Conservation (phyloP, 148 eudicot genomes). For the Persicaria tinctoria region DNA sequence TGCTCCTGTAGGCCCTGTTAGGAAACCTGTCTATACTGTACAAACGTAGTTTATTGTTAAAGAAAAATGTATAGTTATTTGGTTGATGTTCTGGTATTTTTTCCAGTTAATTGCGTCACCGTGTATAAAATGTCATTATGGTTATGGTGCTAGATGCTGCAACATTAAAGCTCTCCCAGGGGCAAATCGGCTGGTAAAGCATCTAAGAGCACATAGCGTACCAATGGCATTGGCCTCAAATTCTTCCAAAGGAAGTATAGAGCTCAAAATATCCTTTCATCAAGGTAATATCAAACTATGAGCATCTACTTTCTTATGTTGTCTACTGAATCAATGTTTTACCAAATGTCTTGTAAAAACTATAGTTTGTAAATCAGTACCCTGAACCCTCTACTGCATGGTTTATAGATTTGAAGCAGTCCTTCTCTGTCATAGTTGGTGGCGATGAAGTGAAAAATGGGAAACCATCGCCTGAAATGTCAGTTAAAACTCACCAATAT, state of each 20-base stretch:
- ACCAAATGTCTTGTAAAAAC: no score
- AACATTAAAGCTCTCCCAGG: constrained; percentile 69
- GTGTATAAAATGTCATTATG: no score
- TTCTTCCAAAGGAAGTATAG: constrained; percentile 56
- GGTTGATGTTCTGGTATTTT: background rate
- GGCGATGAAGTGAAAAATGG: constrained; percentile 68
- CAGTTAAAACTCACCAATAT: constrained; percentile 8
- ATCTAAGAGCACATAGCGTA: constrained; percentile 56
- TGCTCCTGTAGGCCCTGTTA: background rate
- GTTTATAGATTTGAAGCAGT: constrained; percentile 69
- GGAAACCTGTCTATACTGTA: constrained; percentile 7
- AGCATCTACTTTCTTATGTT: background rate
- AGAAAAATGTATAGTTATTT: background rate
- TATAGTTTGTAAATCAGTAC: no score
- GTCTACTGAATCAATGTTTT: no score
- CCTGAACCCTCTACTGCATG: background rate
- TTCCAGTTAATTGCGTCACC: no score
- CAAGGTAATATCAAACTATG: constrained; percentile 28
- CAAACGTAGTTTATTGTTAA: background rate
- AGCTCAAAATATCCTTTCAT: constrained; percentile 62
- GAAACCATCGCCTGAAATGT: constrained; percentile 80
- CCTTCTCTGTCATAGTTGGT: constrained; percentile 64
- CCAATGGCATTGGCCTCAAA: constrained; percentile 30
- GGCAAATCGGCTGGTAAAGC: constrained; percentile 76
- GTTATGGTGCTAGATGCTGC: no score